Percentiles rank a stretch among this genome's conserved stretches.
Conservation (phyloP, 2,329 filamentous ascomycete genomes). For the Lasiodiplodia citricola region DNA sequence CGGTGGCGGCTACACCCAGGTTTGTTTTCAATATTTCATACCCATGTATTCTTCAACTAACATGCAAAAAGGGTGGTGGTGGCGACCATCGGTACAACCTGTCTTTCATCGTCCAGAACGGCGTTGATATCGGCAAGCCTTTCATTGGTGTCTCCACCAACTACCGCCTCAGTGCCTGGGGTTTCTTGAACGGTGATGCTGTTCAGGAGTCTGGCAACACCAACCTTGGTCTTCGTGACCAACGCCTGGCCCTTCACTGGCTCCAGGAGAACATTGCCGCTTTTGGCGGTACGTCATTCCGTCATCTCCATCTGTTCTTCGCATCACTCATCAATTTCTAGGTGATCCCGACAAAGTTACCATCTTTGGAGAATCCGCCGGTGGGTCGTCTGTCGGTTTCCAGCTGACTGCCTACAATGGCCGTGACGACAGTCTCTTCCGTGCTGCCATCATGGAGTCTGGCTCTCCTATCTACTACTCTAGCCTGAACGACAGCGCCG, state of each 20-base stretch:
- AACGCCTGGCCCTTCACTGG: conserved; percentile 54
- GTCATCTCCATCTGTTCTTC: too few species aligned
- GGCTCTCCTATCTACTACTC: conserved; percentile 45
- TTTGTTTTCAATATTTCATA: neutral
- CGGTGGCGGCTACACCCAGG: conserved; percentile 48
- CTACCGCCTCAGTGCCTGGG: conserved; percentile 67
- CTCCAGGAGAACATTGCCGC: conserved; percentile 50
- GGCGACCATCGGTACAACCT: conserved; percentile 64
- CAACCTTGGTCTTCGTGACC: conserved; percentile 48
- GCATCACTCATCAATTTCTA: neutral
- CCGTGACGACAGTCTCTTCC: conserved; percentile 55
- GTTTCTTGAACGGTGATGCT: conserved; percentile 67
- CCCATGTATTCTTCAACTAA: conserved; percentile 31
- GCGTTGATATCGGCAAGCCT: conserved; percentile 43
- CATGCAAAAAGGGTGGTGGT: conserved; percentile 49
- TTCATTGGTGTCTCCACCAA: conserved; percentile 45
- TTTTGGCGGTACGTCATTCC: conserved; percentile 45
- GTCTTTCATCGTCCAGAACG: conserved; percentile 61
- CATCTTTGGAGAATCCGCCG: conserved; percentile 53
- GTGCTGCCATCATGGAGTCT: conserved; percentile 53
- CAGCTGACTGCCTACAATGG: conserved; percentile 55
- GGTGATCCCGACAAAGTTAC: conserved; percentile 50
- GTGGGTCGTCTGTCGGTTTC: conserved; percentile 51
- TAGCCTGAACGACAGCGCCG: conserved; percentile 25
- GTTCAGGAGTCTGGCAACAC: conserved; percentile 60